These are phyloP conservation scores for Kwoniella shivajii DNA, from an alignment of 1,284 basidiomycete species.

Conservation along the genomic window DNA sequence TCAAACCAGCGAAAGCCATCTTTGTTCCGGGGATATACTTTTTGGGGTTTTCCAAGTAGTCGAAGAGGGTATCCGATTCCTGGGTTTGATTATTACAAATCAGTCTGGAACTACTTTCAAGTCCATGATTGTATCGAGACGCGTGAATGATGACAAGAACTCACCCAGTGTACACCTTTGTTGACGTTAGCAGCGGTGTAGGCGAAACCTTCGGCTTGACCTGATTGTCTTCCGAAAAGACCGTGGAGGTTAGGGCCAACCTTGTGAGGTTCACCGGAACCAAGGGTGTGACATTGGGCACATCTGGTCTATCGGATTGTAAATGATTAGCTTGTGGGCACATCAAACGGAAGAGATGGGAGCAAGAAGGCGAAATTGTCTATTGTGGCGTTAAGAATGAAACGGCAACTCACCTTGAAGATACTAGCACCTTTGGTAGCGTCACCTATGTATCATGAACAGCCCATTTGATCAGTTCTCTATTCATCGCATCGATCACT, in stretches of 20 bases:
- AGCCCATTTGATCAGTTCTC: not conserved
- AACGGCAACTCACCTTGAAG: conserved; percentile 63
- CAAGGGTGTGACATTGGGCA: conserved; percentile 94
- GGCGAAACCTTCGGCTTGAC: conserved; percentile 81
- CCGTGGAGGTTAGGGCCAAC: conserved; percentile 96
- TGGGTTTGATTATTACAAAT: not conserved
- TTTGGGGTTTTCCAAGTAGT: conserved; percentile 80
- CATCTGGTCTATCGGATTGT: conserved; percentile 81
- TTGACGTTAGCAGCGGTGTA: conserved; percentile 97
- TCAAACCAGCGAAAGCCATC: conserved; percentile 96
- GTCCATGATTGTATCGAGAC: not conserved
- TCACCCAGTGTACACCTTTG: conserved; percentile 81
- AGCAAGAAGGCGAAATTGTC: too few relatives aligned
- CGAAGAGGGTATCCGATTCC: conserved; percentile 7
- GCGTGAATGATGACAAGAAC: not conserved
- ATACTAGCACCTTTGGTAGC: conserved; percentile 81
- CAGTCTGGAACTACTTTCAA: not conserved
- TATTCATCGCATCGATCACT: not conserved
- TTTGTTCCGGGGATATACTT: conserved; percentile 94
- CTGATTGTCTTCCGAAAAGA: conserved; percentile 83
- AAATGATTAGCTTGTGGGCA: not conserved
- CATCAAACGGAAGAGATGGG: not conserved
- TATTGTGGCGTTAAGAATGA: too few relatives aligned
- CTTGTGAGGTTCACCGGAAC: conserved; percentile 66
- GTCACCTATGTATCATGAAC: conserved; percentile 66